A percentile compares a stretch with the other conserved stretches of the same genome.
These are phyloP conservation scores for Paramarasmius palmivorus DNA, from an alignment of 1,284 basidiomycete genomes.

Conservation along the genomic window DNA sequence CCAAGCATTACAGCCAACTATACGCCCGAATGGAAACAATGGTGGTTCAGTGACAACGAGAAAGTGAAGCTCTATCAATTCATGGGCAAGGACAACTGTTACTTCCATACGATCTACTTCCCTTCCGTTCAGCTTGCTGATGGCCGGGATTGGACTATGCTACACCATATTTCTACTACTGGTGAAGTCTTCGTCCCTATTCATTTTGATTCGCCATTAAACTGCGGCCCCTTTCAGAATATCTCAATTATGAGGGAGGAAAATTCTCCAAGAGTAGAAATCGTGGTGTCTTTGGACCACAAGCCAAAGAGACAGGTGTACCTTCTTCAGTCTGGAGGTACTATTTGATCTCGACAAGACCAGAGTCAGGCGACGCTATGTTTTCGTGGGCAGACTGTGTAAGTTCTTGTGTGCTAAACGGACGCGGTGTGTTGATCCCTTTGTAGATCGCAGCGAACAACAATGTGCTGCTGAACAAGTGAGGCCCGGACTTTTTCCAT, in stretches of 20 bases:
- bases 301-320: conserved; percentile 91
- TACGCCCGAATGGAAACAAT: conserved; percentile 92
- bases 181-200: conserved; percentile 46
- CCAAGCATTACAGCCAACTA: conserved; percentile 97
- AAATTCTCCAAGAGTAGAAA: conserved; percentile 99
- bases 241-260: conserved; percentile 97
- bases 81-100: conserved; percentile 99
- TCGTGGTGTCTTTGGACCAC: conserved; percentile 96
- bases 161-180: conserved; percentile 95
- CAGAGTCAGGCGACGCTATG: conserved; percentile 93
- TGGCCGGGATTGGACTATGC: conserved; percentile 89
- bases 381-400: conserved; percentile 98
- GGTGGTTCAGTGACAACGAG: conserved; percentile 91
- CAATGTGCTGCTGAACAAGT: conserved; percentile 94
- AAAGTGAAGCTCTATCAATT: conserved; percentile 96
- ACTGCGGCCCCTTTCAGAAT: conserved; percentile 64
- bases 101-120: conserved; percentile 98
- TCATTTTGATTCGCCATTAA: not conserved
- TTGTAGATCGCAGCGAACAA: conserved; percentile 88
- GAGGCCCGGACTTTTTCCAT: conserved; percentile 17
- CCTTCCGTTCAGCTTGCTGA: conserved; percentile 91
- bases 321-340: conserved; percentile 97
- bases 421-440: too few species aligned
- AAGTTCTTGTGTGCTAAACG: too few species aligned
- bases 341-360: conserved; percentile 91